Percentiles rank a stretch among this genome's conserved stretches.
Conservation (phyloP, 371 early-diverging fungal genomes). For the Mucor lusitanicus region DNA sequence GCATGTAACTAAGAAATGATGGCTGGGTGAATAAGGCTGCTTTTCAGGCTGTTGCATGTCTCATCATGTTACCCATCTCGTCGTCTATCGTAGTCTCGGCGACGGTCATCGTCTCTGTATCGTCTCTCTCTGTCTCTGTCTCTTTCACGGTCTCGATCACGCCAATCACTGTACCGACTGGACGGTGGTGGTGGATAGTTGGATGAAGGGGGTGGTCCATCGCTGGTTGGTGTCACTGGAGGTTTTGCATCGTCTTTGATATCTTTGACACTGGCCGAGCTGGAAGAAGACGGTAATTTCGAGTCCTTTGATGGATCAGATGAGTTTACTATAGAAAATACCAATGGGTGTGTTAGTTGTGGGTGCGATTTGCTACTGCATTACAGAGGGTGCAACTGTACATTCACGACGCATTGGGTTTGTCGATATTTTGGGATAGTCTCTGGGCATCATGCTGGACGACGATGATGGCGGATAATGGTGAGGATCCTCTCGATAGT, state of each 20-base stretch:
- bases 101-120: slow-evolving; percentile 50
- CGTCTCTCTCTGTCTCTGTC: slow-evolving; percentile 48
- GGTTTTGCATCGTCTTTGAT: slow-evolving; percentile 33
- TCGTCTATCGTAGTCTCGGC: slow-evolving; percentile 48
- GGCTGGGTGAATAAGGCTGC: background rate
- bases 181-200: background rate
- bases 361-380: background rate
- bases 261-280: slow-evolving; percentile 29
- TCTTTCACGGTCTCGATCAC: slow-evolving; percentile 47
- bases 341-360: background rate
- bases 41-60: background rate
- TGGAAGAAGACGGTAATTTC: slow-evolving; percentile 19
- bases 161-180: slow-evolving; percentile 33
- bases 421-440: slow-evolving; percentile 36
- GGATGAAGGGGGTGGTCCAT: background rate
- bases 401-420: slow-evolving; percentile 41
- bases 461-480: slow-evolving; percentile 38
- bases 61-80: slow-evolving; percentile 28
- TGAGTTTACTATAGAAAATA: background rate
- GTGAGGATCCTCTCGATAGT: slow-evolving; percentile 48
- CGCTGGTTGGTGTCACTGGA: slow-evolving; percentile 5
- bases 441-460: slow-evolving; percentile 26
- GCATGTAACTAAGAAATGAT: slow-evolving; percentile 29
- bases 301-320: slow-evolving; percentile 11
- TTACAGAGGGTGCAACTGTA: slow-evolving; percentile 7